These are phyloP conservation scores for Dothideomycetes sp. DNA, from an alignment of 2,329 filamentous ascomycete species.

Conservation along the genomic window DNA sequence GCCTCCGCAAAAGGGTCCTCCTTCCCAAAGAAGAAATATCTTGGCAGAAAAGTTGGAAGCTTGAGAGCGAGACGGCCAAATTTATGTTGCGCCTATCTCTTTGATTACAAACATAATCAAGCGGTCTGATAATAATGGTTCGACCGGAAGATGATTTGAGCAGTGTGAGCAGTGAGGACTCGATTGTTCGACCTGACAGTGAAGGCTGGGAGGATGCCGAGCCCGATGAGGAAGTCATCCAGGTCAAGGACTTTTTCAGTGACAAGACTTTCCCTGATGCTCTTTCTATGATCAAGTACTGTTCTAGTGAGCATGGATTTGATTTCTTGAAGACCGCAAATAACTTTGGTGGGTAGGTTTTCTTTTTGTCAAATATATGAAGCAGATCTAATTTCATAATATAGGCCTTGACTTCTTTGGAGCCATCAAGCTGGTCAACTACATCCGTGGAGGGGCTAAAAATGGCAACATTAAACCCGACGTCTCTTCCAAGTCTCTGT, in stretches of 20 bases:
- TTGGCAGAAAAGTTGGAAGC: background rate
- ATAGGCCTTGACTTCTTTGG: conserved; percentile 33
- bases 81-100: background rate
- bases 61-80: background rate
- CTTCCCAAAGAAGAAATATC: background rate
- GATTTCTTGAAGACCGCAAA: conserved; percentile 26
- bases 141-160: background rate
- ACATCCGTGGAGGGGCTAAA: conserved; percentile 31
- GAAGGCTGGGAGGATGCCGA: conserved; percentile 36
- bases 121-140: background rate
- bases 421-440: conserved; percentile 39
- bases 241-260: conserved; percentile 29
- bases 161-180: conserved; percentile 13
- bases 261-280: conserved; percentile 21
- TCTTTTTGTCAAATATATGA: background rate
- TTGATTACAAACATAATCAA: background rate
- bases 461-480: conserved; percentile 34
- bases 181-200: conserved; percentile 15
- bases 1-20: background rate
- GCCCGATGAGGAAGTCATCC: conserved; percentile 26
- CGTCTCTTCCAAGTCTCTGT: conserved; percentile 48
- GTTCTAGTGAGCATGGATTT: conserved; percentile 25
- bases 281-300: conserved; percentile 26
- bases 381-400: background rate
- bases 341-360: conserved; percentile 22